Conservation (phyloP, 441 rosid genomes). For the Gossypium trilobum region DNA sequence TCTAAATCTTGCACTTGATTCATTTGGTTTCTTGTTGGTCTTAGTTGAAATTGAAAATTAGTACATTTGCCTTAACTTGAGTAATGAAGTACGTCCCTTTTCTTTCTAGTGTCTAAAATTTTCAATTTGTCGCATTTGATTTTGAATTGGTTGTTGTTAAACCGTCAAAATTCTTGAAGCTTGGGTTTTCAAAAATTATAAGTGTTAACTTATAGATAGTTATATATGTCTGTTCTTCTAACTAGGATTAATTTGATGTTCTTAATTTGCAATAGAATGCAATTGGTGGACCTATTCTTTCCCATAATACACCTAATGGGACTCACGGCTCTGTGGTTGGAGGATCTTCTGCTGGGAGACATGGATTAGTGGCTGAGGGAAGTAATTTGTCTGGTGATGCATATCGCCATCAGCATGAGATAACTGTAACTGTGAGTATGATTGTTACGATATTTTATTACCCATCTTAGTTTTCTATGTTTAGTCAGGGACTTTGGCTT, state of each 20-base stretch:
- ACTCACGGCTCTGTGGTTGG: conserved; percentile 31
- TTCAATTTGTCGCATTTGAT: neutral
- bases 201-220: neutral
- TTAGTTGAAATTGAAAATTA: neutral
- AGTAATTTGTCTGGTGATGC: conserved; percentile 50
- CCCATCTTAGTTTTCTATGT: neutral
- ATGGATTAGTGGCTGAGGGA: conserved; percentile 37
- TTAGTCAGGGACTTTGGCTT: neutral
- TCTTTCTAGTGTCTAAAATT: neutral
- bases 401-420: conserved; percentile 75
- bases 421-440: conserved; percentile 57
- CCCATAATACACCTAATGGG: conserved; percentile 43
- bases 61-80: neutral
- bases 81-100: neutral
- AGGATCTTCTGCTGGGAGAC: conserved; percentile 38
- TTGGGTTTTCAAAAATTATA: neutral
- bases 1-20: neutral
- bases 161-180: neutral
- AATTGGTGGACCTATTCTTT: conserved; percentile 32
- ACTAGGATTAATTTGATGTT: conserved; percentile 31
- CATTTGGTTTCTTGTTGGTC: neutral
- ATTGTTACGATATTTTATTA: neutral
- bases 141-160: neutral
- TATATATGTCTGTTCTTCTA: conserved; percentile 1
- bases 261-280: conserved; percentile 26